These are phyloP conservation scores for Paracoccidioides lutzii DNA, from an alignment of 2,329 filamentous ascomycete species.

Conservation along the genomic window DNA sequence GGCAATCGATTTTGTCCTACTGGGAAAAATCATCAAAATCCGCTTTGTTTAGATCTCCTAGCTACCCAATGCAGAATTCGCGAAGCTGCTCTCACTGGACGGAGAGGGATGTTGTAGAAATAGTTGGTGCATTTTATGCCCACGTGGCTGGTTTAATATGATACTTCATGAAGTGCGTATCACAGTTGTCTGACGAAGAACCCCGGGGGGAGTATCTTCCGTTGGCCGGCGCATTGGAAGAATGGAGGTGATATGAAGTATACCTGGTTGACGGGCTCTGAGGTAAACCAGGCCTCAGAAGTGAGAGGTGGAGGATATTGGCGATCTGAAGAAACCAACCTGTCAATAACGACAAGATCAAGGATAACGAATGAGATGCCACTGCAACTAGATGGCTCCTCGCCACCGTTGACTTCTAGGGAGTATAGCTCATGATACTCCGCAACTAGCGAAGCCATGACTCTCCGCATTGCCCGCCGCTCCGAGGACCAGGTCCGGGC, in stretches of 20 bases:
- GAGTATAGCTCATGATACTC: too few relatives aligned
- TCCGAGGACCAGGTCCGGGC: too few relatives aligned
- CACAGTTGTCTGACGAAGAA: neutral
- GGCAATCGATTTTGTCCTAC: constrained; percentile 26
- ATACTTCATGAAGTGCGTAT: constrained; percentile 26
- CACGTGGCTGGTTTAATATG: constrained; percentile 32
- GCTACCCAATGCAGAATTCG: constrained; percentile 32
- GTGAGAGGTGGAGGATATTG: too few relatives aligned
- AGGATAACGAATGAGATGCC: too few relatives aligned
- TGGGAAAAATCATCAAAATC: constrained; percentile 30
- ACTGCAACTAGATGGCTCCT: too few relatives aligned
- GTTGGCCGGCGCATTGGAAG: neutral
- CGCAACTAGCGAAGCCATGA: too few relatives aligned
- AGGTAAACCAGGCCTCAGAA: too few relatives aligned
- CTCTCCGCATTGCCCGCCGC: too few relatives aligned
- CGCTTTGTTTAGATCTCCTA: constrained; percentile 23
- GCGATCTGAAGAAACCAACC: too few relatives aligned
- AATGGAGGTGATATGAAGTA: neutral
- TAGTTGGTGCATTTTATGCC: constrained; percentile 37
- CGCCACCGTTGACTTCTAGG: too few relatives aligned
- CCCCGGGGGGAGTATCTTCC: neutral
- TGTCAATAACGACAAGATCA: too few relatives aligned
- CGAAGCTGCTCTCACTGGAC: constrained; percentile 31
- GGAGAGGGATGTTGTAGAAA: constrained; percentile 40
- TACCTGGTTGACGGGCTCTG: neutral